Conservation (phyloP, 768 basidiomycete species). For the Nevesoporus exiguus region DNA sequence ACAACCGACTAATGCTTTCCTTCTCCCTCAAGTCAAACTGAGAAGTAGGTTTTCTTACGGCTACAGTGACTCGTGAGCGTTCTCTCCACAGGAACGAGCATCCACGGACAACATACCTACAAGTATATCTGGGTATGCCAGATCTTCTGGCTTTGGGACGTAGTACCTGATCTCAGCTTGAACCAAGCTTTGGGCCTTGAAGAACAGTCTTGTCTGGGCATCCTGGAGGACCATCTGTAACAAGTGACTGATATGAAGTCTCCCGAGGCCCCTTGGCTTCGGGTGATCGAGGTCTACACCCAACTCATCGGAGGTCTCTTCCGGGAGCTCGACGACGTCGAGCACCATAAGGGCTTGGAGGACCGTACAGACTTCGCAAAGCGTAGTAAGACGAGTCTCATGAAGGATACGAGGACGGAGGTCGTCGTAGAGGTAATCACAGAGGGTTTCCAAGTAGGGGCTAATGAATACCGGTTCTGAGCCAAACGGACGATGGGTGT, state of each 20-base stretch:
- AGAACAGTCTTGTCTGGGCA: constrained; percentile 92
- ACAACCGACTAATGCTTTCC: constrained; percentile 63
- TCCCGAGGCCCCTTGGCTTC: constrained; percentile 42
- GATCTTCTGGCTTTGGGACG: constrained; percentile 69
- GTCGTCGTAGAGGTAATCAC: constrained; percentile 93
- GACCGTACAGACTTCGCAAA: constrained; percentile 96
- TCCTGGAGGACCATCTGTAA: constrained; percentile 92
- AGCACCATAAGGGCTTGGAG: constrained; percentile 95
- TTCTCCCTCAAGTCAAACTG: constrained; percentile 58
- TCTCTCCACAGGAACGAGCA: not conserved
- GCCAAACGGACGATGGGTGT: constrained; percentile 7
- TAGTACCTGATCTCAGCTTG: constrained; percentile 87
- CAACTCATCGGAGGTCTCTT: constrained; percentile 32
- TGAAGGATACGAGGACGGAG: constrained; percentile 94
- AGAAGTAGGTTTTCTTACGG: constrained; percentile 41
- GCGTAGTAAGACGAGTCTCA: constrained; percentile 78
- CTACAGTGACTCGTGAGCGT: constrained; percentile 30
- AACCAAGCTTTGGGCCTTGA: constrained; percentile 91
- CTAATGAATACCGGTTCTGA: constrained; percentile 39
- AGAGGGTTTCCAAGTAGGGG: constrained; percentile 84
- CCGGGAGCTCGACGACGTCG: constrained; percentile 52
- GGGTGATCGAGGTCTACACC: constrained; percentile 38
- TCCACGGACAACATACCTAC: constrained; percentile 46
- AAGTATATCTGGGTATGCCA: constrained; percentile 85
- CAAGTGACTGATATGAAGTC: constrained; percentile 76